phyloP scores from a whole-genome alignment of 495 filamentous ascomycete species.

The Xylaria scruposa region DNA sequence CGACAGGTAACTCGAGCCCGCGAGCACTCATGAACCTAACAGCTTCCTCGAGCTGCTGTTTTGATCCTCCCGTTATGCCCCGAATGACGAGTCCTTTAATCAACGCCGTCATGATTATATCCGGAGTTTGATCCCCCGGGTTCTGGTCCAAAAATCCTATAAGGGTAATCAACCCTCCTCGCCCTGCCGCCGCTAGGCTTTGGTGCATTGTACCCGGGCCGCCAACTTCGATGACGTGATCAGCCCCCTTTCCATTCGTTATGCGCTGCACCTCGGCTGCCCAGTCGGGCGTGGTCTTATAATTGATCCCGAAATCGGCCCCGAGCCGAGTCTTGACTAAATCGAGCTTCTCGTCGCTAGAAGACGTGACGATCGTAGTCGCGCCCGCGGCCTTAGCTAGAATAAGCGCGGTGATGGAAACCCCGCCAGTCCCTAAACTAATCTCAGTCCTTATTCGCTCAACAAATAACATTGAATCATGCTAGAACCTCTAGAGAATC shows the following conservation, averaged over 20 bases:
- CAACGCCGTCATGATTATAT: not conserved
- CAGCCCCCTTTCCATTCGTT: slow-evolving; percentile 57
- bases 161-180: slow-evolving; percentile 64
- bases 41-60: slow-evolving; percentile 34
- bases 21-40: slow-evolving; percentile 25
- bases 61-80: slow-evolving; percentile 27
- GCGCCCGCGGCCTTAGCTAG: slow-evolving; percentile 78
- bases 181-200: slow-evolving; percentile 62
- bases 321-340: slow-evolving; percentile 63
- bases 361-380: slow-evolving; percentile 74
- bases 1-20: slow-evolving; percentile 30
- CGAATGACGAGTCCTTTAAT: not conserved
- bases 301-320: slow-evolving; percentile 68
- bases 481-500: not conserved
- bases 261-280: slow-evolving; percentile 37
- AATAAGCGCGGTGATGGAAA: slow-evolving; percentile 56
- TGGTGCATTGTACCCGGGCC: slow-evolving; percentile 61
- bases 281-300: slow-evolving; percentile 43
- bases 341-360: slow-evolving; percentile 62
- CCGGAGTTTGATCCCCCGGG: slow-evolving; percentile 1
- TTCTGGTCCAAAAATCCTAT: slow-evolving; percentile 51
- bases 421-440: slow-evolving; percentile 46
- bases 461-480: not conserved
- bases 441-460: slow-evolving; percentile 39
- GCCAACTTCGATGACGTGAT: slow-evolving; percentile 69